phyloP scores from a whole-genome alignment of 371 early-diverging fungal genomes.

The Apophysomyces sp. region DNA sequence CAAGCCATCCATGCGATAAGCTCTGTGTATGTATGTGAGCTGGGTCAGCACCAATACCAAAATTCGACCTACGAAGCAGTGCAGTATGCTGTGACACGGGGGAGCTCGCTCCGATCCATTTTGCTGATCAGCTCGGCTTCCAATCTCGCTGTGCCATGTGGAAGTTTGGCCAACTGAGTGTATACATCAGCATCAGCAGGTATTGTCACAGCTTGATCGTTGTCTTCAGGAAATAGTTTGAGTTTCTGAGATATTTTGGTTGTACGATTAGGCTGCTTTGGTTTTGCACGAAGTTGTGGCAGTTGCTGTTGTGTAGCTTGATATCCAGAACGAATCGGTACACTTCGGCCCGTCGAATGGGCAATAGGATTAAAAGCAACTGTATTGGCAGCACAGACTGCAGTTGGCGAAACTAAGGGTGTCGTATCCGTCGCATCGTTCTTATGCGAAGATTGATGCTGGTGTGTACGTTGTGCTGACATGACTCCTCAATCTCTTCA shows the following conservation, averaged over 20 bases:
- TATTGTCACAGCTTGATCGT: conserved; percentile 32
- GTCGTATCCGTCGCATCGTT: background rate
- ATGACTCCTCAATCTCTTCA: background rate
- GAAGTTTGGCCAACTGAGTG: conserved; percentile 48
- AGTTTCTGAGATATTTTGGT: conserved; percentile 94
- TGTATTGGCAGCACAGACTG: background rate
- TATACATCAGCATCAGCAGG: conserved; percentile 39
- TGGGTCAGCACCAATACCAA: background rate
- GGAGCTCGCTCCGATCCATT: conserved; percentile 42
- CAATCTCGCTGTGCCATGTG: conserved; percentile 40
- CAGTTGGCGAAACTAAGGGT: background rate
- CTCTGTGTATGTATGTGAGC: conserved; percentile 16
- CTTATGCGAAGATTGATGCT: background rate
- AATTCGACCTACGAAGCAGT: conserved; percentile 60
- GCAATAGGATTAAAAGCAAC: background rate
- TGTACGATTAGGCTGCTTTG: conserved; percentile 73
- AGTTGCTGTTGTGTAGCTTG: conserved; percentile 4
- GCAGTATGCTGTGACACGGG: conserved; percentile 90
- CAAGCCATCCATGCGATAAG: conserved; percentile 63
- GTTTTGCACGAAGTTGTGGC: conserved; percentile 17
- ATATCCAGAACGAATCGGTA: background rate
- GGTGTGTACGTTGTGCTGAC: background rate
- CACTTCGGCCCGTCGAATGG: background rate
- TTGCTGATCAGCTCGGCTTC: conserved; percentile 49
- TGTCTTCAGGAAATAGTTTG: conserved; percentile 87